Conservation (phyloP, 108 stramenopile species). For the Ochromonas danica region DNA sequence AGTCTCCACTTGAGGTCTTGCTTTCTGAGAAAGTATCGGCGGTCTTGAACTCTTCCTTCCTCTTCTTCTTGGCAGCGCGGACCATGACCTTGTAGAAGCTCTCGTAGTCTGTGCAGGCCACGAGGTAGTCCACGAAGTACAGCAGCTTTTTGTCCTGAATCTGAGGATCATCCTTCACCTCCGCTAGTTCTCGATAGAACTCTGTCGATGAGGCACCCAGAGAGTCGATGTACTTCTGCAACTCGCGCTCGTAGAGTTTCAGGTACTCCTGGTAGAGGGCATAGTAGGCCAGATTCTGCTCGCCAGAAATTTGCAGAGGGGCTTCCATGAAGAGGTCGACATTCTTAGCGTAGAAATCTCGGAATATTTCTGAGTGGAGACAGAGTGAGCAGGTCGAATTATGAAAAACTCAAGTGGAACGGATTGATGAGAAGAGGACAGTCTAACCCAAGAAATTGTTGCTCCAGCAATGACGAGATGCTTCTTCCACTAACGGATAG, state of each 20-base stretch:
- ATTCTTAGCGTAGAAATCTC: constrained; percentile 19
- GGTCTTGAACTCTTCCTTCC: no score
- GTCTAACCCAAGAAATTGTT: constrained; percentile 24
- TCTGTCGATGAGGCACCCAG: not conserved
- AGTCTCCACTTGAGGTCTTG: no score
- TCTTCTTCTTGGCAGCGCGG: constrained; percentile 42
- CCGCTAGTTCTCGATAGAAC: constrained; percentile 29
- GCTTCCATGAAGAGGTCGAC: constrained; percentile 16
- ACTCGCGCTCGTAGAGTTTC: constrained; percentile 5
- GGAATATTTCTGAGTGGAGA: constrained; percentile 20
- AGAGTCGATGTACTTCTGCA: constrained; percentile 2
- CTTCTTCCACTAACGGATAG: constrained; percentile 27
- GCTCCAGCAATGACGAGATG: constrained; percentile 27
- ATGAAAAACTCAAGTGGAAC: not conserved
- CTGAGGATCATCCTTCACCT: constrained; percentile 33
- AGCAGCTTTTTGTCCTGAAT: constrained; percentile 36
- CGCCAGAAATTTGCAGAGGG: constrained; percentile 4
- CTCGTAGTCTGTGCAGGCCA: constrained; percentile 42
- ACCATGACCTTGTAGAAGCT: constrained; percentile 48
- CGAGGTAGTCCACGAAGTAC: constrained; percentile 43
- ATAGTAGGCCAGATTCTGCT: constrained; percentile 30
- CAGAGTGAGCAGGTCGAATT: not conserved
- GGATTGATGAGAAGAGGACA: not conserved
- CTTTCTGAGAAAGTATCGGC: no score
- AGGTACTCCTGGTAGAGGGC: constrained; percentile 23